Evolutionary conservation across 768 basidiomycete genomes (phyloP), one percentile per base, ranked within the genome.

Genomic region (Coprinopsis cinerea): DNA sequence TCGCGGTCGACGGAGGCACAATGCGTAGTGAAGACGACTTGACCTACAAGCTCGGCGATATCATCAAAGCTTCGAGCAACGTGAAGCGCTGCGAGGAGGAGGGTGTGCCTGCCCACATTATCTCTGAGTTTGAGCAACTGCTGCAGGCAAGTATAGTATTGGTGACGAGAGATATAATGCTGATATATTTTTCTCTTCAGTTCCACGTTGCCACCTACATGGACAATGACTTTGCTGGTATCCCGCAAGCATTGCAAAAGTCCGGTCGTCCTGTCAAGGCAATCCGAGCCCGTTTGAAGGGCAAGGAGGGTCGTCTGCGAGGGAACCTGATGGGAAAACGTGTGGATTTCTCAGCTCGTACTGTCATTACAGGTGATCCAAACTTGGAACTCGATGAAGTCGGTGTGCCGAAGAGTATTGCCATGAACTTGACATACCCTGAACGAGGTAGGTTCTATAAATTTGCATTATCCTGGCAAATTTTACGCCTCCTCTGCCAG

Each of bases 281-380:
- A 28, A 97, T 99, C 59, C 92, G 96, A 51, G 93, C 95, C 4
- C 86, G 96, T 37, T 78, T 99, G 48, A 99, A 99, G 77, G 96
- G 96, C 44, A 98, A 99, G 67, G 96, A 99, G 67, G 96, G 96
- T 34, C 89, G 96, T 61, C 77, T 99, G 45, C 85, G 96, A 66
- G 96, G 96, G 27, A 99, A 98, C 65, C 64, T 99, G 67, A 98
- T 98, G 96, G 96, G 96, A 42, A 98, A 98, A 68, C 92, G 96
- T 67, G 96, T 99, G 48, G 96, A 98, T 61, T 98, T 98, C 66
- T 99, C 96, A 1, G 96, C 96, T 1, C 89, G 96, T 52, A 99
- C 95, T 15, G 96, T 99, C 59, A 99, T 99, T 63, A 98, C 96
- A 13, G 96, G 96, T 64, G 96, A 98, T 67, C 96, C 96, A 4